phyloP scores from a whole-genome alignment of 148 eudicot species.

The Persicaria maculosa region DNA sequence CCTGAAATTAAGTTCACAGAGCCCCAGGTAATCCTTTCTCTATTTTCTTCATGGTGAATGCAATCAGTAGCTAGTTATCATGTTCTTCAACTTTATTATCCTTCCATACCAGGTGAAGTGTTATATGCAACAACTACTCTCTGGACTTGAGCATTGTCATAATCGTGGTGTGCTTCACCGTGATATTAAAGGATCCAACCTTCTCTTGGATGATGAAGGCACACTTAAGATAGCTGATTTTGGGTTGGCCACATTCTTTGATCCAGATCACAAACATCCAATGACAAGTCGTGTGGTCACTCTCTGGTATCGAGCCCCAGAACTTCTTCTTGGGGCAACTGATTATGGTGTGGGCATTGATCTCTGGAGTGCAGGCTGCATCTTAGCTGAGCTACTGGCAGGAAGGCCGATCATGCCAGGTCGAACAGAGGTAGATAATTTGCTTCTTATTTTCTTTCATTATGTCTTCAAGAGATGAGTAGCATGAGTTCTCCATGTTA shows the following conservation, averaged over 20 bases:
- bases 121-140: slow-evolving; percentile 65
- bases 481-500: neutral
- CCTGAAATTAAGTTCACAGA: slow-evolving; percentile 80
- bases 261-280: slow-evolving; percentile 75
- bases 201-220: slow-evolving; percentile 75
- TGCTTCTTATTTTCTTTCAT: neutral
- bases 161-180: slow-evolving; percentile 78
- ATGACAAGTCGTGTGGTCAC: slow-evolving; percentile 98
- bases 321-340: slow-evolving; percentile 90
- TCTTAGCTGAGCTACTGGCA: slow-evolving; percentile 63
- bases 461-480: neutral
- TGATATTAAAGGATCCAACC: slow-evolving; percentile 91
- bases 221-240: slow-evolving; percentile 84
- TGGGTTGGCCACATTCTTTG: slow-evolving; percentile 75
- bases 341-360: slow-evolving; percentile 86
- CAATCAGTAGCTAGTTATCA: neutral
- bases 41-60: neutral
- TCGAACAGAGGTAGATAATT: slow-evolving; percentile 53
- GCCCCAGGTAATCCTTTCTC: slow-evolving; percentile 53
- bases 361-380: slow-evolving; percentile 95
- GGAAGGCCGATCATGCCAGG: slow-evolving; percentile 80
- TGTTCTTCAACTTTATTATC: slow-evolving; percentile 10
- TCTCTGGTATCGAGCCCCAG: slow-evolving; percentile 95
- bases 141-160: slow-evolving; percentile 95
- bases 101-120: slow-evolving; percentile 60